phyloP scores from a whole-genome alignment of 192 early-diverging fungal genomes.

The Coemansia sp. region DNA sequence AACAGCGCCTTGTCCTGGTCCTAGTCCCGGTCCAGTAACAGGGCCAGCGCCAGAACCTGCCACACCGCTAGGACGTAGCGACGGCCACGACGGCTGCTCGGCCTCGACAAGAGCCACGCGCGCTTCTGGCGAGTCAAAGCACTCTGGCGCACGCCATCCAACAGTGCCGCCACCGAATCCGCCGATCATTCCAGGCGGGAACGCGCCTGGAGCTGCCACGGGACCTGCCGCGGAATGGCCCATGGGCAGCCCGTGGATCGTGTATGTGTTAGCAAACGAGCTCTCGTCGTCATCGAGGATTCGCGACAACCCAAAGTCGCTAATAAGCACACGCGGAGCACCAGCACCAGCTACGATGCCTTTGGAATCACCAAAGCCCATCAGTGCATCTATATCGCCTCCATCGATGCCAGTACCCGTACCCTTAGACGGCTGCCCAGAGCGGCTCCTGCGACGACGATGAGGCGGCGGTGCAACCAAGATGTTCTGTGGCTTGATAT shows the following conservation, averaged over 20 bases:
- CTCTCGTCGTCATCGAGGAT: conserved; percentile 92
- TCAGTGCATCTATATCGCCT: not conserved
- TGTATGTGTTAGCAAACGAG: conserved; percentile 91
- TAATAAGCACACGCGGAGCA: conserved; percentile 78
- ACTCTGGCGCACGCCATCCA: conserved; percentile 97
- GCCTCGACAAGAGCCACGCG: conserved; percentile 12
- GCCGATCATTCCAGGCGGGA: conserved; percentile 48
- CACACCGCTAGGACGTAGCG: conserved; percentile 9
- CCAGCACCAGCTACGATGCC: conserved; percentile 32
- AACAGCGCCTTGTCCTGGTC: not conserved
- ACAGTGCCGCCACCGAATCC: conserved; percentile 77
- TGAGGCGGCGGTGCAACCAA: conserved; percentile 71
- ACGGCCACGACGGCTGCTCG: conserved; percentile 34
- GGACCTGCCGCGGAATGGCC: not conserved
- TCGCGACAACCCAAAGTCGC: conserved; percentile 96
- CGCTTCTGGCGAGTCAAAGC: conserved; percentile 57
- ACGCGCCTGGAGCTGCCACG: conserved; percentile 15
- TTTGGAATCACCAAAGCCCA: conserved; percentile 5
- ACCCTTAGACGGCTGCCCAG: not conserved
- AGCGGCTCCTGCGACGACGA: conserved; percentile 26
- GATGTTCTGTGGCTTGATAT: conserved; percentile 98
- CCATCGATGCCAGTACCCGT: not conserved
- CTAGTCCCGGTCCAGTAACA: not conserved
- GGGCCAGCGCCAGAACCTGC: not conserved
- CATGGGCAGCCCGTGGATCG: conserved; percentile 53